Percentiles rank a stretch among this genome's conserved stretches.
phyloP scores from a whole-genome alignment of 257 asterid species.

The Haberlea rhodopensis region DNA sequence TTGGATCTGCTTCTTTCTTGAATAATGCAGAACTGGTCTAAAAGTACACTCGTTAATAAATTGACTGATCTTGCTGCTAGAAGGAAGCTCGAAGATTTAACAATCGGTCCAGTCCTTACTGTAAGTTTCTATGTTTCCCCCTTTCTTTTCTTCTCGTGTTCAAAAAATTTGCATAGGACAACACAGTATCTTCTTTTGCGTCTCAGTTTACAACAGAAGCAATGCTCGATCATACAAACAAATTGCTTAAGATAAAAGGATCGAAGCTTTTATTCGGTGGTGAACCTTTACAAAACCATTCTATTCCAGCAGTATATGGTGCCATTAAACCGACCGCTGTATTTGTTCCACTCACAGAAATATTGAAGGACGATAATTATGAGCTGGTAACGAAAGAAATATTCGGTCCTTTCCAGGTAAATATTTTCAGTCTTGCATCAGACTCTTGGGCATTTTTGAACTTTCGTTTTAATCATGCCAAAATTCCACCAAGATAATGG shows the following conservation, averaged over 20 bases:
- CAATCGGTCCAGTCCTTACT: constrained; percentile 92
- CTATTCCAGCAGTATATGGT: constrained; percentile 82
- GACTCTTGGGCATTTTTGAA: neutral
- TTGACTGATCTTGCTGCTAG: constrained; percentile 67
- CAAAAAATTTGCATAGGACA: neutral
- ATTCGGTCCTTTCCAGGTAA: constrained; percentile 96
- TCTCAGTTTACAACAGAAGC: constrained; percentile 76
- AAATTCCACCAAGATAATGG: neutral
- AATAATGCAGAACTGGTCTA: constrained; percentile 69
- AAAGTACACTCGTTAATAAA: constrained; percentile 55
- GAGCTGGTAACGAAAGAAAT: constrained; percentile 79
- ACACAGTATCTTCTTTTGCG: neutral
- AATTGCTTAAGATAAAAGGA: constrained; percentile 79
- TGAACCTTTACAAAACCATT: constrained; percentile 66
- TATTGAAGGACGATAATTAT: constrained; percentile 60
- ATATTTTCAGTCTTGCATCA: neutral
- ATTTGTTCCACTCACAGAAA: constrained; percentile 81
- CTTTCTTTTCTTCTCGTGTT: neutral
- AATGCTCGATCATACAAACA: constrained; percentile 69
- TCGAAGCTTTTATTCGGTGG: constrained; percentile 89
- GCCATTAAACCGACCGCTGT: constrained; percentile 97
- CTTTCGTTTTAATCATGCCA: neutral
- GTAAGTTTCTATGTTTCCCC: constrained; percentile 37
- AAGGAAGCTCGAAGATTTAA: constrained; percentile 83
- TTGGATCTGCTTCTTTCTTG: neutral